Evolutionary conservation across 805 yeast species (phyloP), one percentile per base, ranked within the genome.

Genomic region (Candida suzukii): DNA sequence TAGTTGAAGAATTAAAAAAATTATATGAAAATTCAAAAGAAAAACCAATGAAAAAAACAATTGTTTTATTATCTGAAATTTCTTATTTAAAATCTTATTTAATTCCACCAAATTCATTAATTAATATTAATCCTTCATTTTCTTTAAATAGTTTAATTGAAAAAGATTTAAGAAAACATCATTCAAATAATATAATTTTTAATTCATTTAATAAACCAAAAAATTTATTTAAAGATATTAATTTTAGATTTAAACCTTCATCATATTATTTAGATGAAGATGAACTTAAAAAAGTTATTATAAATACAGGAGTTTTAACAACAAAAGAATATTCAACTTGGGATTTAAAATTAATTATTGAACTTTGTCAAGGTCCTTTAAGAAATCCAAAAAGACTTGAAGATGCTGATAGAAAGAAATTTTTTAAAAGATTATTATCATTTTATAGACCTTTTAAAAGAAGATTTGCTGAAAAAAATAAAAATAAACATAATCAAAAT

Each of bases 371-470:
- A 49, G 96, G 96, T 0, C 96, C 97, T 0, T 61, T 93, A n/a
- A 60, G 76, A 43, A 81, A 77, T 51, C 81, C 85, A 0, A 76
- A 69, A 47, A 67, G 87, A 38, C 68, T 93, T 34, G 95, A 88
- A 26, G 98, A 91, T 42, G 67, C 83, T 1, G 70, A 79, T 28
- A 78, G 74, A 50, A 80, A 83, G 2, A 91, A 90, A 53, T 87
- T 93, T 52, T 70, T 90, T 56, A 90, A 91, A 55, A 66, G 96
- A 42, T 58, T 93, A 21, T 59, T 90, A 51, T 85, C 95, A 2
- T 93, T 91, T 57, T 91, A 80, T 57, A 70, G 98, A 41, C 99
- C 99, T 0, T 83, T 90, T 64, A 90, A 95, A 61, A 78, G 81
- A 52, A 67, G 96, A 41, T 91, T 88, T 59, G 68, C 84, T 8